Conservation (phyloP, 768 basidiomycete species). For the Phylloporus arenicola region DNA sequence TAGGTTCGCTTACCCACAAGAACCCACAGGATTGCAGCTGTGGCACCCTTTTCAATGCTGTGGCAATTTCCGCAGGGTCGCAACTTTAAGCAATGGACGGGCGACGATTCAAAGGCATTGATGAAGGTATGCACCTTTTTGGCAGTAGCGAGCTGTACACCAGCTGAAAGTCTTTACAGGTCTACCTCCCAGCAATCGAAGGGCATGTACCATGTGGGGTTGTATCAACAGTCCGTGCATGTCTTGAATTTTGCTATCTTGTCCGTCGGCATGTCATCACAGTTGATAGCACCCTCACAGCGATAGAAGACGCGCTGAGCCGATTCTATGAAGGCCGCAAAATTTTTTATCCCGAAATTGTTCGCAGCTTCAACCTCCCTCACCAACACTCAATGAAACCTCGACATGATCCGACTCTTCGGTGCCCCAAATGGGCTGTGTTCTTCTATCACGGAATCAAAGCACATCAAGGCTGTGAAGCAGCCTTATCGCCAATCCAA, state of each 20-base stretch:
- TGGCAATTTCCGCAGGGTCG: slow-evolving; percentile 16
- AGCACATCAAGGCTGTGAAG: slow-evolving; percentile 22
- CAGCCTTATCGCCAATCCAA: slow-evolving; percentile 30
- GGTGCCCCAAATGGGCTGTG: slow-evolving; percentile 34
- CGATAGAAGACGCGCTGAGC: no score
- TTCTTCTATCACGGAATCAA: slow-evolving; percentile 32
- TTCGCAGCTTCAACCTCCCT: no score
- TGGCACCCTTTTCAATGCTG: background rate
- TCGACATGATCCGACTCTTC: slow-evolving; percentile 26
- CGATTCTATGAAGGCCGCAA: no score
- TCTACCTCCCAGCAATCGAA: background rate
- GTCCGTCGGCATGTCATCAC: background rate
- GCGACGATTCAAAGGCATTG: slow-evolving; percentile 34
- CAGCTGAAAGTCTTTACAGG: background rate
- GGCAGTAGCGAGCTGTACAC: no score
- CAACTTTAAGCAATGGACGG: slow-evolving; percentile 36
- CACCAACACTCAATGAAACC: background rate
- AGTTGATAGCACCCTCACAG: no score
- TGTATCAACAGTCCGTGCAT: background rate
- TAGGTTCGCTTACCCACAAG: no score
- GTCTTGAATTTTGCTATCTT: background rate
- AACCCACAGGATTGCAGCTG: slow-evolving; percentile 16
- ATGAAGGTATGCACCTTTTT: slow-evolving; percentile 29
- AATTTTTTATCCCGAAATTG: no score
- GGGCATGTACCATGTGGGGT: background rate